Base-by-base conservation (phyloP, 2,329 filamentous ascomycete genomes). In the Colletotrichum cordylinicola region DNA sequence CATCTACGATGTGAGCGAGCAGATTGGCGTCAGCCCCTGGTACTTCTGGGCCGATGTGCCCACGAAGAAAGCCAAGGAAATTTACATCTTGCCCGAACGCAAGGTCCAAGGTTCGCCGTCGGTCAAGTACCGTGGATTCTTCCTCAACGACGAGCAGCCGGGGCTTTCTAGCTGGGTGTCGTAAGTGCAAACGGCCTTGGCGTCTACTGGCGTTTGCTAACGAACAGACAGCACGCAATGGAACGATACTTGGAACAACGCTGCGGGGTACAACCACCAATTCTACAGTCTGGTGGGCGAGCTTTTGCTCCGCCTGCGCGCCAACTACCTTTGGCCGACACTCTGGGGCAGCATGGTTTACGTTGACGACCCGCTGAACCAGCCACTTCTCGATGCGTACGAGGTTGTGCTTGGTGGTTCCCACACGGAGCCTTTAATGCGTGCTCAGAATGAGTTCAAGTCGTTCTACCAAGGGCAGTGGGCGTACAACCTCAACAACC, bases 291-390 rank as follows among this genome's bases (percentile, higher is more conserved):
- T 90, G 24, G 90, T 95, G 24, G 95, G 94, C 77, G 94, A 95
- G 84, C 86, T 95, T 2, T 84, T 95, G 2, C 89, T 95, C 8
- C 89, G 94, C 8, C 87, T 94, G 33, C 89, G 91, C 48, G 93
- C 93, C 18, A 95, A 95, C 82, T 95, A 95, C 80, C 86, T 95
- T 66, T 95, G 94, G 94, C 94, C 94, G 1, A 90, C 93, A 1
- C 87, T 91, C 81, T 95, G 93, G 94, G 90, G 89, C 8, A 90
- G 89, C 77, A 94, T 94, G 88, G 94, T 95, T 80, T 91, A 92
- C 80, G 89, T 94, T 2, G 94, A 95, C 76, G 94, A 95, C 80
- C 87, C 90, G 4, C 87, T 88, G 35, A 95, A 92, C 78, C 92
- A 94, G 80, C 90, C 92, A 0, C 87, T 94, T 7, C 92, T 93